These are phyloP conservation scores for Aureobasidium sp. DNA, from an alignment of 2,329 filamentous ascomycete species.

Conservation along the genomic window DNA sequence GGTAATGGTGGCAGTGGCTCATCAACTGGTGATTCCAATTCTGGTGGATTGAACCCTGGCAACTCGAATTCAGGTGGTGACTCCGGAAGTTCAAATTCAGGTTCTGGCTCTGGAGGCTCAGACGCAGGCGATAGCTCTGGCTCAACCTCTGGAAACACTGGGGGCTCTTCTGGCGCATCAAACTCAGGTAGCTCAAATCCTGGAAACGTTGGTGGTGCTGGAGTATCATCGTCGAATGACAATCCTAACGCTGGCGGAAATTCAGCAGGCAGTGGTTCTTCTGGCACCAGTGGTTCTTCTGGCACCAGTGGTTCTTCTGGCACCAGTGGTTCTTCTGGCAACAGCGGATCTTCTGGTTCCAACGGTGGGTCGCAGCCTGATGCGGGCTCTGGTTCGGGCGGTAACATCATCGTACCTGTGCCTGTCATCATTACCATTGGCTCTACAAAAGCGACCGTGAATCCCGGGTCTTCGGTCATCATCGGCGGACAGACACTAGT, in stretches of 20 bases:
- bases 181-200: not conserved
- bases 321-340: slow-evolving; percentile 16
- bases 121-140: slow-evolving; percentile 3
- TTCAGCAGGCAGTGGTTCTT: slow-evolving; percentile 16
- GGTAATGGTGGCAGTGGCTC: not conserved
- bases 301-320: slow-evolving; percentile 18
- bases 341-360: not conserved
- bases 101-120: not conserved
- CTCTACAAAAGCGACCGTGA: slow-evolving; percentile 22
- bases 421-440: slow-evolving; percentile 10
- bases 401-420: not conserved
- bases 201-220: not conserved
- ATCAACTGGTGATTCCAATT: not conserved
- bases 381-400: not conserved
- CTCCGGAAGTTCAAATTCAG: not conserved
- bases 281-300: no score
- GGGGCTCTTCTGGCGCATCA: slow-evolving; percentile 8
- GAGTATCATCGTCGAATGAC: not conserved
- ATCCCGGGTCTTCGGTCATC: slow-evolving; percentile 27
- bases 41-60: not conserved
- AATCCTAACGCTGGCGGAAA: not conserved
- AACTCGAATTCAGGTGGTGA: not conserved
- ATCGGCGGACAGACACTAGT: slow-evolving; percentile 30
- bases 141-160: not conserved
- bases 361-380: not conserved